Evolutionary conservation across 306 rosid genomes (phyloP).

Genomic region (Abrus pulchellus): DNA sequence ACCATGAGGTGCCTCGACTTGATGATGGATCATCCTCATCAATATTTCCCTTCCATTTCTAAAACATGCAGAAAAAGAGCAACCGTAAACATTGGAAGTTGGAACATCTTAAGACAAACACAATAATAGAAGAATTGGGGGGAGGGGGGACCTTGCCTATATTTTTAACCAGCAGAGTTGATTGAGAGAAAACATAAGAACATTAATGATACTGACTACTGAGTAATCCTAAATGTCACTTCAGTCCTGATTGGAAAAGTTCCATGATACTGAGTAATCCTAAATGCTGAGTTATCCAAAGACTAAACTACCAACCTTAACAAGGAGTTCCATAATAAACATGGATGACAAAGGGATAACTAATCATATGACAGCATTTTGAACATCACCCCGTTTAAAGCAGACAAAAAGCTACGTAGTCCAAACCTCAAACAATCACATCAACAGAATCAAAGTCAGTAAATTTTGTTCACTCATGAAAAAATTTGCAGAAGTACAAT

Average conservation of each 20-base stretch:
- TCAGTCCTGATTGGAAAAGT: not conserved
- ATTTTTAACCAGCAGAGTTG: not conserved
- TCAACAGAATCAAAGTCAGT: not conserved
- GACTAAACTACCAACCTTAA: constrained; percentile 16
- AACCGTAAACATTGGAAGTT: constrained; percentile 9
- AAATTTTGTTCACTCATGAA: not conserved
- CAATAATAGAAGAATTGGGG: constrained; percentile 14
- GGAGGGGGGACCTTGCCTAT: not conserved
- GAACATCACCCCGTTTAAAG: not conserved
- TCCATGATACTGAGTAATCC: not conserved
- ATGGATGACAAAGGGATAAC: not conserved
- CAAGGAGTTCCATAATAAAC: constrained; percentile 11
- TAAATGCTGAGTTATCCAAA: not conserved
- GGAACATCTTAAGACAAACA: constrained; percentile 6
- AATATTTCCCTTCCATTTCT: constrained; percentile 52
- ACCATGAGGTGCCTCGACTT: constrained; percentile 50
- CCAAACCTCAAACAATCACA: not conserved
- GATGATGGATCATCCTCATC: constrained; percentile 46
- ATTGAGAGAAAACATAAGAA: constrained; percentile 7
- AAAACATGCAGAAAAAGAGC: constrained; percentile 15
- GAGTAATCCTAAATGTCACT: constrained; percentile 7
- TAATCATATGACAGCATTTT: constrained; percentile 17
- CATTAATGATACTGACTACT: not conserved
- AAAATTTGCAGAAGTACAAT: not conserved
- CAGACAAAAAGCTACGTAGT: constrained; percentile 1